phyloP scores from a whole-genome alignment of 2,329 filamentous ascomycete species.

The Microdochium nivale region DNA sequence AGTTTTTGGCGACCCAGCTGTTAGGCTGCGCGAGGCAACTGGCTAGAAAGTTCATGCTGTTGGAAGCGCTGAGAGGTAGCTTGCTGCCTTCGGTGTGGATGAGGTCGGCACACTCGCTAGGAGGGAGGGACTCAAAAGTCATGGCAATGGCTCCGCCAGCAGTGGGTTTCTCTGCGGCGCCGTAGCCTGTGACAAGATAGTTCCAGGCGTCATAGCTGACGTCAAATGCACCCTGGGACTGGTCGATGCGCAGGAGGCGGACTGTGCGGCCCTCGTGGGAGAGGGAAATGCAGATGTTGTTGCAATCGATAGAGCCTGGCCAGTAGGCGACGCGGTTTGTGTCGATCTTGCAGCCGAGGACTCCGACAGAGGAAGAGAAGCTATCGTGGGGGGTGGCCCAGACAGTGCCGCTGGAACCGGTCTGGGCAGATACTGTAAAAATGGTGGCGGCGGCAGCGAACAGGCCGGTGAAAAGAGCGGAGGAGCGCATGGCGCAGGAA shows the following conservation, averaged over 20 bases:
- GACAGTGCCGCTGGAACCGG: slow-evolving; percentile 16
- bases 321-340: slow-evolving; percentile 55
- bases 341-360: slow-evolving; percentile 52
- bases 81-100: slow-evolving; percentile 38
- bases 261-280: slow-evolving; percentile 37
- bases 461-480: not conserved
- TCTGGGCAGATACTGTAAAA: not conserved
- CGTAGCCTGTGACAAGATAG: slow-evolving; percentile 41
- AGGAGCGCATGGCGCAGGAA: not conserved
- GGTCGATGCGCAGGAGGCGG: slow-evolving; percentile 49
- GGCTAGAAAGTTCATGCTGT: slow-evolving; percentile 46
- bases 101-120: slow-evolving; percentile 39
- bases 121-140: slow-evolving; percentile 38
- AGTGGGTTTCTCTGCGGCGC: slow-evolving; percentile 34
- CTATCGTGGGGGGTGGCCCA: slow-evolving; percentile 45
- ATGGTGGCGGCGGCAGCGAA: not conserved
- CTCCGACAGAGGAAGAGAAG: slow-evolving; percentile 49
- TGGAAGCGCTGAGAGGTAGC: slow-evolving; percentile 45
- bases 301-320: slow-evolving; percentile 42
- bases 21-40: slow-evolving; percentile 33
- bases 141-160: slow-evolving; percentile 41
- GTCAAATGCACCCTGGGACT: slow-evolving; percentile 46
- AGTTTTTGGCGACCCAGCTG: slow-evolving; percentile 44
- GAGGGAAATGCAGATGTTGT: slow-evolving; percentile 48
- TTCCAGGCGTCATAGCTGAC: slow-evolving; percentile 55